Evolutionary conservation across 306 rosid genomes (phyloP).

Genomic region (Prinsepia uniflora): DNA sequence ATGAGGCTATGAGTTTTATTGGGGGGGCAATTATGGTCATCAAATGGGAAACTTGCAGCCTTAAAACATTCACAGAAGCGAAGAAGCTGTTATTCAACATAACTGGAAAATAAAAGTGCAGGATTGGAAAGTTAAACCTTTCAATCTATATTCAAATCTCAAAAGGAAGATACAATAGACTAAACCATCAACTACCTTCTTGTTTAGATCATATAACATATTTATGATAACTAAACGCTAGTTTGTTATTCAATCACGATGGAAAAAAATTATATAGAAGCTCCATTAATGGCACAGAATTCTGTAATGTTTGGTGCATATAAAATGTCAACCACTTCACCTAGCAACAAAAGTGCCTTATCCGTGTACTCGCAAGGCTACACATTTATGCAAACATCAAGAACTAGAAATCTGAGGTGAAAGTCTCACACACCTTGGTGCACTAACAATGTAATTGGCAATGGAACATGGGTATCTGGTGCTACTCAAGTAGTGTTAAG

Average conservation of each 20-base stretch:
- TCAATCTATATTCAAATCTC: too few relatives aligned
- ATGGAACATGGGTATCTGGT: too few relatives aligned
- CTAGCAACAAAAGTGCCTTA: not conserved
- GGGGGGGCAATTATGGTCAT: constrained; percentile 97
- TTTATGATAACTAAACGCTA: not conserved
- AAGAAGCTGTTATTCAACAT: constrained; percentile 23
- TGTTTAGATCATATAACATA: not conserved
- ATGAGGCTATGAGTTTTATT: constrained; percentile 68
- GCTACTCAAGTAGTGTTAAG: too few relatives aligned
- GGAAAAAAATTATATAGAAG: not conserved
- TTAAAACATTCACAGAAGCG: constrained; percentile 38
- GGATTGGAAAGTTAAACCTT: constrained; percentile 2
- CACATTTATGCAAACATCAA: not conserved
- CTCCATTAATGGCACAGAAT: not conserved
- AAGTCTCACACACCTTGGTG: too few relatives aligned
- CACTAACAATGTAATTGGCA: too few relatives aligned
- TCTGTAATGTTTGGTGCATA: not conserved
- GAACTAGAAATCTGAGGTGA: not conserved
- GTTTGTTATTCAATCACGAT: not conserved
- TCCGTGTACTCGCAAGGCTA: not conserved
- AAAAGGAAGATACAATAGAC: too few relatives aligned
- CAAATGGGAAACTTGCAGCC: constrained; percentile 94
- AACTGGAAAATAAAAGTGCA: constrained; percentile 16
- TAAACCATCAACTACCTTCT: not conserved
- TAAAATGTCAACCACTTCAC: not conserved